Evolutionary conservation across 768 basidiomycete genomes (phyloP).

Genomic region (Melanogaster broomeanus): DNA sequence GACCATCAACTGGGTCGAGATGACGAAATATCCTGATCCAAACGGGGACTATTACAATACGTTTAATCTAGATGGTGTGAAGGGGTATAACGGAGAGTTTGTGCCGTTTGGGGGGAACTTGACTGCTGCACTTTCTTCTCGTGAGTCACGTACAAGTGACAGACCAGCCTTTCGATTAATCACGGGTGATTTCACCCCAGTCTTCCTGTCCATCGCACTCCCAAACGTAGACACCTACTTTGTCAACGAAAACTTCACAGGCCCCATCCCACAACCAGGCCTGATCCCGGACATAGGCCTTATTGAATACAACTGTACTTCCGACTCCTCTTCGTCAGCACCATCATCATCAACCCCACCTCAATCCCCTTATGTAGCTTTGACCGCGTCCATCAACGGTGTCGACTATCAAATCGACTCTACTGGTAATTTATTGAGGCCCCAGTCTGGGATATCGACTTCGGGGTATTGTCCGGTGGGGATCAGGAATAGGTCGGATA

Average conservation of each 20-base stretch:
- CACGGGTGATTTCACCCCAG: conserved; percentile 5
- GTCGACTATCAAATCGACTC: conserved; percentile 34
- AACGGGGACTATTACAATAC: conserved; percentile 17
- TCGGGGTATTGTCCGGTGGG: conserved; percentile 22
- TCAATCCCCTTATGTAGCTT: conserved; percentile 20
- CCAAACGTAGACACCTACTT: conserved; percentile 21
- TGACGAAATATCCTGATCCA: conserved; percentile 18
- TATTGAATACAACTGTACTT: conserved; percentile 18
- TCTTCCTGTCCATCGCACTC: conserved; percentile 12
- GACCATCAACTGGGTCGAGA: conserved; percentile 30
- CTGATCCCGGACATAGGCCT: neutral
- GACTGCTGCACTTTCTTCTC: conserved; percentile 24
- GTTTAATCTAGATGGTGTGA: conserved; percentile 28
- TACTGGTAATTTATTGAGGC: conserved; percentile 19
- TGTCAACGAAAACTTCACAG: conserved; percentile 16
- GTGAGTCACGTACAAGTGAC: conserved; percentile 12
- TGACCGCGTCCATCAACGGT: conserved; percentile 32
- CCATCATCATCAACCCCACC: conserved; percentile 1
- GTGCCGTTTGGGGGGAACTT: conserved; percentile 16
- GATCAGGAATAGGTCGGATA: conserved; percentile 12
- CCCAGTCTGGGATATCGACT: neutral
- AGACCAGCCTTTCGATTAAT: neutral
- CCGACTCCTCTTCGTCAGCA: neutral
- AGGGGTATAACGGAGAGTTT: conserved; percentile 30
- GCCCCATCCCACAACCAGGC: conserved; percentile 19